Percentiles rank a stretch among this genome's conserved stretches.
phyloP scores from a whole-genome alignment of 1,284 basidiomycete genomes.

The Marasmius tenuissimus region DNA sequence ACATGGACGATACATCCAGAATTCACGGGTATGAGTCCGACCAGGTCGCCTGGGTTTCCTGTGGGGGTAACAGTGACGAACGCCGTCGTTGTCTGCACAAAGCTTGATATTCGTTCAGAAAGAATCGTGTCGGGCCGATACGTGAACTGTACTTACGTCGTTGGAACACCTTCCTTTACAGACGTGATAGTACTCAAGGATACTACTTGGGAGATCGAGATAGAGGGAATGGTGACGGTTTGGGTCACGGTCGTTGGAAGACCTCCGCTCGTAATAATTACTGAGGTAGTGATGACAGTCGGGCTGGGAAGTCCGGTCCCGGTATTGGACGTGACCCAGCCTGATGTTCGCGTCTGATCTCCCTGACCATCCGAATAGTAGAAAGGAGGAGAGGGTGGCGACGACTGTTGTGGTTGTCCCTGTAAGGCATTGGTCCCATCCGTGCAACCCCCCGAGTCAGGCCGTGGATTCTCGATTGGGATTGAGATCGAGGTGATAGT shows the following conservation, averaged over 20 bases:
- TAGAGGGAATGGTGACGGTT: slow-evolving; percentile 12
- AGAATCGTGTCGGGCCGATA: not conserved
- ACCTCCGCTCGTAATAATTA: slow-evolving; percentile 13
- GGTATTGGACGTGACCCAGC: not conserved
- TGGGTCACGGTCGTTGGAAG: slow-evolving; percentile 10
- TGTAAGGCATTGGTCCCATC: slow-evolving; percentile 31
- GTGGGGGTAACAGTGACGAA: slow-evolving; percentile 13
- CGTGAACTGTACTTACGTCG: not conserved
- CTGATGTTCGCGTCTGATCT: not conserved
- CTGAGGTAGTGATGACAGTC: slow-evolving; percentile 3
- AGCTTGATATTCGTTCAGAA: not conserved
- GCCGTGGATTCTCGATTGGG: slow-evolving; percentile 34
- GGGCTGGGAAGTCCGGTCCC: not conserved
- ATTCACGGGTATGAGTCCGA: slow-evolving; percentile 32
- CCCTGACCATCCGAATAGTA: not conserved
- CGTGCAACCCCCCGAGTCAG: slow-evolving; percentile 24
- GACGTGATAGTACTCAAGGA: slow-evolving; percentile 19
- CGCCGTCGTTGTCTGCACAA: slow-evolving; percentile 13
- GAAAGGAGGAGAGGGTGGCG: slow-evolving; percentile 20
- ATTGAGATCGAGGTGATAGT: slow-evolving; percentile 46
- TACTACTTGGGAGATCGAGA: slow-evolving; percentile 16
- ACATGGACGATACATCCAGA: slow-evolving; percentile 10
- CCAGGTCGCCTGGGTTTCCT: slow-evolving; percentile 12
- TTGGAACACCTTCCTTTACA: not conserved
- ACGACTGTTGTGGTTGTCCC: slow-evolving; percentile 35